phyloP scores from a whole-genome alignment of 208 protist species.

The Vickermania ingenoplastis region DNA sequence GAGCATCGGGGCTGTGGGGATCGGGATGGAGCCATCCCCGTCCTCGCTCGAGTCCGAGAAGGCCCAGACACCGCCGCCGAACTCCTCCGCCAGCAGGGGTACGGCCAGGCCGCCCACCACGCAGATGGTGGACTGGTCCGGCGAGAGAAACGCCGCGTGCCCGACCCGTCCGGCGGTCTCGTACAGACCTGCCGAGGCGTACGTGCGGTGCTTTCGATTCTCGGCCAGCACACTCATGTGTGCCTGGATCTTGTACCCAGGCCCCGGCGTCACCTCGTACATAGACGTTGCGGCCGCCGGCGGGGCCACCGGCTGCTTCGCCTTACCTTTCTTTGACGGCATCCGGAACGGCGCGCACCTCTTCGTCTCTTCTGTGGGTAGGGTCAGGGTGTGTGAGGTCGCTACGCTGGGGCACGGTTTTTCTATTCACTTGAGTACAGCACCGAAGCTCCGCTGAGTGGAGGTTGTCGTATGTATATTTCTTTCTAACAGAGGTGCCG shows the following conservation, averaged over 20 bases:
- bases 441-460: too few relatives aligned
- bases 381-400: too few relatives aligned
- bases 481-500: too few relatives aligned
- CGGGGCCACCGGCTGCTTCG: not conserved
- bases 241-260: not conserved
- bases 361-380: too few relatives aligned
- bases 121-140: slow-evolving; percentile 15
- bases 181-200: slow-evolving; percentile 2
- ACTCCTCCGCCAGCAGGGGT: not conserved
- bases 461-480: too few relatives aligned
- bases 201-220: slow-evolving; percentile 3
- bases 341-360: too few relatives aligned
- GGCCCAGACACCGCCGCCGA: not conserved
- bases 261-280: not conserved
- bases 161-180: slow-evolving; percentile 11
- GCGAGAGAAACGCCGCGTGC: slow-evolving; percentile 8
- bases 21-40: slow-evolving; percentile 1
- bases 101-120: slow-evolving; percentile 13
- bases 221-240: not conserved
- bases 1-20: not conserved
- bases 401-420: too few relatives aligned
- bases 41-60: not conserved
- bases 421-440: too few relatives aligned
- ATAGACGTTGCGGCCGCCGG: not conserved
- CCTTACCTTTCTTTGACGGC: not conserved